Percentiles rank a stretch among this genome's conserved stretches.
These are phyloP conservation scores for Quercus bicolor DNA, from an alignment of 306 rosid species.

Conservation along the genomic window DNA sequence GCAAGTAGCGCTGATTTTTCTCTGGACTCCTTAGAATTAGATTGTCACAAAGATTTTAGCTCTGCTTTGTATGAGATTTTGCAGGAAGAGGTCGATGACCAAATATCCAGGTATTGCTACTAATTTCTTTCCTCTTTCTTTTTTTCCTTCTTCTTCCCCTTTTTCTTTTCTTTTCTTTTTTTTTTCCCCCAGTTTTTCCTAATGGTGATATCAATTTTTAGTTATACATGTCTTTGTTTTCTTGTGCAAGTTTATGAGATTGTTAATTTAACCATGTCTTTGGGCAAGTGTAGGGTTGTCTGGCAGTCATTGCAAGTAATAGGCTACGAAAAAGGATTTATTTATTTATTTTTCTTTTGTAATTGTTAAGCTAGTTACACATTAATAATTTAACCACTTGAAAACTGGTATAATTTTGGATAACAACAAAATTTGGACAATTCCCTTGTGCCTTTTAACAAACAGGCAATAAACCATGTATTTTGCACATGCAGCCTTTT, in stretches of 20 bases:
- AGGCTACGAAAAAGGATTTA: too few species aligned
- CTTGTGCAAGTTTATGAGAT: not conserved
- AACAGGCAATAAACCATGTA: not conserved
- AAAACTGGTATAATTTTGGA: not conserved
- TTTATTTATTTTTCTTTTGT: too few species aligned
- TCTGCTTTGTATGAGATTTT: conserved; percentile 73
- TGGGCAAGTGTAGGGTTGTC: too few species aligned
- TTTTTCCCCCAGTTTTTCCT: not conserved
- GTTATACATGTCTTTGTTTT: not conserved
- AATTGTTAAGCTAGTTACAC: too few species aligned
- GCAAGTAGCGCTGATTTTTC: conserved; percentile 58
- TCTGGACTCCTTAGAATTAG: conserved; percentile 58
- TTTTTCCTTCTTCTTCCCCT: too few species aligned
- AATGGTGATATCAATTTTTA: not conserved
- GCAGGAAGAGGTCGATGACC: conserved; percentile 54
- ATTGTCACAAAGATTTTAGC: conserved; percentile 62
- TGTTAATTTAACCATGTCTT: not conserved
- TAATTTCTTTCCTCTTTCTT: not conserved
- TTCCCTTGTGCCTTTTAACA: not conserved
- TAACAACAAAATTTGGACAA: not conserved
- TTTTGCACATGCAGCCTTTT: not conserved
- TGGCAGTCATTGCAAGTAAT: too few species aligned
- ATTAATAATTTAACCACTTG: too few species aligned
- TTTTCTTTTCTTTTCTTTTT: too few species aligned
- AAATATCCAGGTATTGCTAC: conserved; percentile 54